Percentiles rank a stretch among this genome's conserved stretches.
phyloP scores from a whole-genome alignment of 2,329 filamentous ascomycete genomes.

The Nothopassalora personata region DNA sequence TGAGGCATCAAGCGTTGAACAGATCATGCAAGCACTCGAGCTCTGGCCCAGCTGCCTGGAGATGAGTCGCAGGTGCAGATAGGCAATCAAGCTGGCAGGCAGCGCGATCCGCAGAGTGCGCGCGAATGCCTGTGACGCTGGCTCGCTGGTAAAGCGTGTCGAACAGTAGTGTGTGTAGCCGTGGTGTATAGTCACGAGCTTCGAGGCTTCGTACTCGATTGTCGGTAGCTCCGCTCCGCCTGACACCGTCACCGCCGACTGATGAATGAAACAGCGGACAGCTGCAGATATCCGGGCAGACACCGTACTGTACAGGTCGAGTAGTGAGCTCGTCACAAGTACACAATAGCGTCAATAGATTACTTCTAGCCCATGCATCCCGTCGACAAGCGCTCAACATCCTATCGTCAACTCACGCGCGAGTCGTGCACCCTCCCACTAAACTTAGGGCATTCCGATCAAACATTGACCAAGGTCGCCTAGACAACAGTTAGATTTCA shows the following conservation, averaged over 20 bases:
- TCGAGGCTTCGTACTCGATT: neutral
- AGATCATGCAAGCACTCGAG: conserved; percentile 17
- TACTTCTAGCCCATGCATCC: neutral
- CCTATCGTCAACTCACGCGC: too few species aligned
- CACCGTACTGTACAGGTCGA: too few species aligned
- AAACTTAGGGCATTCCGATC: too few species aligned
- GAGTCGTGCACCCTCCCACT: too few species aligned
- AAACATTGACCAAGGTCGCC: too few species aligned
- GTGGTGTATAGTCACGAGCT: neutral
- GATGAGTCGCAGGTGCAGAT: conserved; percentile 7
- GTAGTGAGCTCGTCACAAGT: neutral
- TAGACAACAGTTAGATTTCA: too few species aligned
- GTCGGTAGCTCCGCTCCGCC: neutral
- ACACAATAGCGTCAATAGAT: neutral
- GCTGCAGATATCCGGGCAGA: neutral
- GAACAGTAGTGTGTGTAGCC: neutral
- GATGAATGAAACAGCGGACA: neutral
- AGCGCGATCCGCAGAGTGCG: neutral
- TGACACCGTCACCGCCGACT: neutral
- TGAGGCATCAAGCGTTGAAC: conserved; percentile 13
- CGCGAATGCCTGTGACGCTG: neutral
- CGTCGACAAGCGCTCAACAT: neutral
- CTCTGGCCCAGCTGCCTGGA: conserved; percentile 11
- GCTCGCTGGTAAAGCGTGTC: neutral
- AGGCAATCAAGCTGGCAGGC: conserved; percentile 13